phyloP scores from a whole-genome alignment of 768 basidiomycete species.

The Phlebiopsis flavidoalba region DNA sequence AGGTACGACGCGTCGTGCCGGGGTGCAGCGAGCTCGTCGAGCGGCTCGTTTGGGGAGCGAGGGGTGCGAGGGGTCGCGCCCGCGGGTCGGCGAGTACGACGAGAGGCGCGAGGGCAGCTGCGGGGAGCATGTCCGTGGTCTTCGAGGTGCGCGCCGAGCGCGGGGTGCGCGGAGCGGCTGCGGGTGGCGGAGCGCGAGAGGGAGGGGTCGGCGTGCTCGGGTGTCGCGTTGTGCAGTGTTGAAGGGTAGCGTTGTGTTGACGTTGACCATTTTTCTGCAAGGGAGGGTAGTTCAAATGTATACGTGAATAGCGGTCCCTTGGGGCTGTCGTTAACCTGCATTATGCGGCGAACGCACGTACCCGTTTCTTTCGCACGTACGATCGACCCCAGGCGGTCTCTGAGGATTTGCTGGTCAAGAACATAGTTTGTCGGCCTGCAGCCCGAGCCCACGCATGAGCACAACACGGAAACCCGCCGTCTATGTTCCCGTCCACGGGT shows the following conservation, averaged over 20 bases:
- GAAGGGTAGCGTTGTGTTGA: slow-evolving; percentile 56
- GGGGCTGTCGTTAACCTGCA: background rate
- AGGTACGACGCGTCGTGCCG: slow-evolving; percentile 26
- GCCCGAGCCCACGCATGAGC: background rate
- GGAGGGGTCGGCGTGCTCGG: slow-evolving; percentile 20
- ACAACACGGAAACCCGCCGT: background rate
- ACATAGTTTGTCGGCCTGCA: slow-evolving; percentile 17
- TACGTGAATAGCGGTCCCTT: slow-evolving; percentile 1
- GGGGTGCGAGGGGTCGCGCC: slow-evolving; percentile 21
- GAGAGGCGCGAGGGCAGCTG: slow-evolving; percentile 11
- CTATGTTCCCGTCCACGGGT: slow-evolving; percentile 5
- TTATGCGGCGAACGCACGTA: slow-evolving; percentile 25
- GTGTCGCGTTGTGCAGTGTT: slow-evolving; percentile 44
- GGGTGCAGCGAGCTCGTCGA: slow-evolving; percentile 27
- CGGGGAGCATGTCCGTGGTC: slow-evolving; percentile 4
- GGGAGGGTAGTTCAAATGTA: background rate
- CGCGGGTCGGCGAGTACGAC: slow-evolving; percentile 19
- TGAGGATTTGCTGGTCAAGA: slow-evolving; percentile 45
- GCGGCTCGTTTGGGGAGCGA: slow-evolving; percentile 26
- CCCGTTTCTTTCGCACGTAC: slow-evolving; percentile 61
- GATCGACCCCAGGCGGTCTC: slow-evolving; percentile 47
- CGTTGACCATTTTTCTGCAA: slow-evolving; percentile 66
- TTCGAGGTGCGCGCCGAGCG: slow-evolving; percentile 5
- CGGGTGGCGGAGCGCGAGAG: slow-evolving; percentile 24
- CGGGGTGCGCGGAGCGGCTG: slow-evolving; percentile 26